A percentile compares a stretch with the other conserved stretches of the same genome.
phyloP scores from a whole-genome alignment of 208 protist species.

The Entamoeba invadens region DNA sequence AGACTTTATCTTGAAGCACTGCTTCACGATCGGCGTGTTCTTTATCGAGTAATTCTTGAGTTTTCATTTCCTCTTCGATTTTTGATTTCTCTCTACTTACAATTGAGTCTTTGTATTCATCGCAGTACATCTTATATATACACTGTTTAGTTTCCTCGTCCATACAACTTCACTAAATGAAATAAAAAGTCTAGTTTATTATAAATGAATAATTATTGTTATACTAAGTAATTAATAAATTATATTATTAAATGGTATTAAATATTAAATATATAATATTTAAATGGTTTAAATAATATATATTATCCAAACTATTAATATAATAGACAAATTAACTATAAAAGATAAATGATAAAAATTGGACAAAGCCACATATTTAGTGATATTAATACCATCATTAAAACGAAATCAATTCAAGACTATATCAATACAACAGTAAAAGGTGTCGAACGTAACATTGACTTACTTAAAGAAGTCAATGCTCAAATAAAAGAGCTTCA shows the following conservation, averaged over 20 bases:
- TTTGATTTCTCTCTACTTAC: background rate
- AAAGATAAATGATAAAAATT: background rate
- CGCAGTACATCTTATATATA: background rate
- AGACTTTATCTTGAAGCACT: background rate
- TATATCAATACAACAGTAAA: background rate
- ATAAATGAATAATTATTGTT: background rate
- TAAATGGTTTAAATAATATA: background rate
- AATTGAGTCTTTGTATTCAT: background rate
- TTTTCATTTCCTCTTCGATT: background rate
- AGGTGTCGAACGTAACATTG: background rate
- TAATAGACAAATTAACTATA: background rate
- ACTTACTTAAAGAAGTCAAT: background rate
- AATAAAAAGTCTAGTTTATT: background rate
- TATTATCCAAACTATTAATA: background rate
- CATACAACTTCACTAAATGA: background rate
- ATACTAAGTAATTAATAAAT: background rate
- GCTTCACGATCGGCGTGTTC: background rate
- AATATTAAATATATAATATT: background rate
- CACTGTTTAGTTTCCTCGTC: background rate
- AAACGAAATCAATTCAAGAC: background rate
- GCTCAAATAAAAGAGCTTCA: background rate
- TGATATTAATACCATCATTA: background rate
- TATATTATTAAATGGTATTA: background rate
- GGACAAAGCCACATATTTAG: background rate
- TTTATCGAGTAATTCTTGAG: background rate